Percentiles rank a stretch among this genome's conserved stretches.
Evolutionary conservation across 2,329 filamentous ascomycete genomes (phyloP).

Genomic region (Clarireedia sp.): DNA sequence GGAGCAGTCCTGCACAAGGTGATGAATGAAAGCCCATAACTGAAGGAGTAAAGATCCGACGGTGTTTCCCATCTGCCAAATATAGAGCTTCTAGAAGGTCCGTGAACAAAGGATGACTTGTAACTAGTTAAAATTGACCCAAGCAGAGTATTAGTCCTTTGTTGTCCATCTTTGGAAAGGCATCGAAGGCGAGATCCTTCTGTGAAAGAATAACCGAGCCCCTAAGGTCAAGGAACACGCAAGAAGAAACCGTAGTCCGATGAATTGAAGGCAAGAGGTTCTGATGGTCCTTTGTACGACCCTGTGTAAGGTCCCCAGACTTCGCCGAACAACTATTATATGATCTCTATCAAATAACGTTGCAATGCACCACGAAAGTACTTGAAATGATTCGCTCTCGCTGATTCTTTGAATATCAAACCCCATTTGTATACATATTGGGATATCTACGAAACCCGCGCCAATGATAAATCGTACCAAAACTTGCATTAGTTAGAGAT

Average conservation of each 20-base stretch:
- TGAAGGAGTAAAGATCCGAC: too few relatives aligned
- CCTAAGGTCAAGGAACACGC: too few relatives aligned
- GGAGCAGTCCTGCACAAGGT: too few relatives aligned
- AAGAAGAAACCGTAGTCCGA: too few relatives aligned
- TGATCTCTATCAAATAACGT: too few relatives aligned
- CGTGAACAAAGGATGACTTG: background rate
- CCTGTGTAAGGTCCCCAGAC: background rate
- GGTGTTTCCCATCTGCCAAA: background rate
- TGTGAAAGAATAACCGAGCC: too few relatives aligned
- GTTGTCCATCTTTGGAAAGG: background rate
- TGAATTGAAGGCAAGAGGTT: too few relatives aligned
- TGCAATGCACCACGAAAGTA: too few relatives aligned
- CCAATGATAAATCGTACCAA: background rate
- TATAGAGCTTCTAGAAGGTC: constrained; percentile 2
- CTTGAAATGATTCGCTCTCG: background rate
- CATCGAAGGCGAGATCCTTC: too few relatives aligned
- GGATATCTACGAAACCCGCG: background rate
- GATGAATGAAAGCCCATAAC: background rate
- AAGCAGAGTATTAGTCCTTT: background rate
- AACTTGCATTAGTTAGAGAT: background rate
- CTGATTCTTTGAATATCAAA: background rate
- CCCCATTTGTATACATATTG: background rate
- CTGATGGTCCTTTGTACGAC: too few relatives aligned
- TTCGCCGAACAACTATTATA: too few relatives aligned
- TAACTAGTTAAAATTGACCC: background rate